These are phyloP conservation scores for Rhexocercosporidium sp. DNA, from an alignment of 2,329 filamentous ascomycete species.

Conservation along the genomic window DNA sequence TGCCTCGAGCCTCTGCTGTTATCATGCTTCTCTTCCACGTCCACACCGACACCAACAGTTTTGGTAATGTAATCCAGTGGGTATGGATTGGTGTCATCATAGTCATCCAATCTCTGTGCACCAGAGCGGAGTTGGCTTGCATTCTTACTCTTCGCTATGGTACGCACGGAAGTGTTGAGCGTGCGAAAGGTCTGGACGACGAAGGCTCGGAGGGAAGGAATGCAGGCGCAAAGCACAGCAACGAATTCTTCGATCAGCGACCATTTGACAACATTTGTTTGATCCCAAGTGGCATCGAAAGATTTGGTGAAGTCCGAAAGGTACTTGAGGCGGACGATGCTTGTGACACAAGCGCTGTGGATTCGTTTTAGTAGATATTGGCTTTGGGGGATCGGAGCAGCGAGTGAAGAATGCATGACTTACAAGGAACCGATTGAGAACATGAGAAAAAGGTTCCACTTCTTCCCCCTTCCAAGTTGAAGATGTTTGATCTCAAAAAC, in stretches of 20 bases:
- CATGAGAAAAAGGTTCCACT: conserved; percentile 69
- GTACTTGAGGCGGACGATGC: conserved; percentile 31
- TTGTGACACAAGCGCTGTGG: conserved; percentile 30
- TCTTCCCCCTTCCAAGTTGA: conserved; percentile 67
- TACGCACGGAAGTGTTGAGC: neutral
- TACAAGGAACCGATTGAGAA: conserved; percentile 72
- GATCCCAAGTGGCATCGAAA: conserved; percentile 27
- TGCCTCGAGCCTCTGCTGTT: no score
- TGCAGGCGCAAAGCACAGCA: conserved; percentile 22
- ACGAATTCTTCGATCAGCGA: conserved; percentile 35
- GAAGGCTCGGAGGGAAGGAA: conserved; percentile 4
- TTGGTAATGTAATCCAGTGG: neutral
- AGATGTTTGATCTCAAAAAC: conserved; percentile 68
- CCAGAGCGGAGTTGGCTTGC: neutral
- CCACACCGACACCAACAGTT: neutral
- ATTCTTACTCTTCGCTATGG: neutral
- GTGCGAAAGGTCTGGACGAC: neutral
- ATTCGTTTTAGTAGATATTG: no score
- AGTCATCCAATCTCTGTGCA: neutral
- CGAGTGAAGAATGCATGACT: conserved; percentile 38
- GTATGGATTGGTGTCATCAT: neutral
- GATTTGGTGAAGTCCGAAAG: conserved; percentile 25
- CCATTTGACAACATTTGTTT: conserved; percentile 36
- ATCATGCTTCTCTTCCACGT: neutral
- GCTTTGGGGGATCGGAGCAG: no score